Percentiles rank a stretch among this genome's conserved stretches.
Evolutionary conservation across 192 early-diverging fungal species (phyloP).

Genomic region (Gamsiella multidivaricata): DNA sequence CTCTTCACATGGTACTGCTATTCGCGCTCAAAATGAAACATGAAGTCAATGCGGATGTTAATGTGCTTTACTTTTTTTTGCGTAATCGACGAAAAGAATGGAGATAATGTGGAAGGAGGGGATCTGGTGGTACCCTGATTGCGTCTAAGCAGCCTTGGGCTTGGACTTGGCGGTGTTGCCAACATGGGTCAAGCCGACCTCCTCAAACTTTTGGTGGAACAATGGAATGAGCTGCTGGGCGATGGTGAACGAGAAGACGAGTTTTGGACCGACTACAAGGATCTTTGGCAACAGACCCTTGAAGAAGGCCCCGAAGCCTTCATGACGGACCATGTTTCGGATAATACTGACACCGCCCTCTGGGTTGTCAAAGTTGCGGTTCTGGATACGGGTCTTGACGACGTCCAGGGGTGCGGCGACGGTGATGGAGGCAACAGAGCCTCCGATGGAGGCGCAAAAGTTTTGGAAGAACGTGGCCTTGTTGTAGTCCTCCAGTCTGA

Average conservation of each 20-base stretch:
- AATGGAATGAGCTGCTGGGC: constrained; percentile 92
- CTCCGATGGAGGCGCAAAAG: constrained; percentile 94
- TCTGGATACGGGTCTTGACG: constrained; percentile 98
- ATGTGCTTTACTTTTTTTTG: no score
- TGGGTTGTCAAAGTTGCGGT: constrained; percentile 85
- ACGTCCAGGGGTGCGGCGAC: constrained; percentile 97
- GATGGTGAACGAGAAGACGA: constrained; percentile 95
- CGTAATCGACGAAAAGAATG: no score
- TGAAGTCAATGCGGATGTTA: no score
- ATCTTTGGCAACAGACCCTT: constrained; percentile 92
- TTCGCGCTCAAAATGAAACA: no score
- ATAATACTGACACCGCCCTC: constrained; percentile 90
- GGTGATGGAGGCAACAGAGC: constrained; percentile 91
- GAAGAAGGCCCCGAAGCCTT: constrained; percentile 93
- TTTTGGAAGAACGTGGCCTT: constrained; percentile 97
- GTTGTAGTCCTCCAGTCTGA: constrained; percentile 87
- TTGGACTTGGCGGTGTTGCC: constrained; percentile 23
- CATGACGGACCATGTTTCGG: constrained; percentile 87
- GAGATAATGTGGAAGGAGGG: no score
- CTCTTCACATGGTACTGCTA: no score
- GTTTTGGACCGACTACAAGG: constrained; percentile 91
- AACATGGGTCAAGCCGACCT: constrained; percentile 22
- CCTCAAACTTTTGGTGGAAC: constrained; percentile 62
- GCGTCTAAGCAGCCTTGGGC: no score
- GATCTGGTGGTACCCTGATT: no score